Base-by-base conservation (phyloP, 2,329 filamentous ascomycete species). In the Pseudopithomyces maydicus region DNA sequence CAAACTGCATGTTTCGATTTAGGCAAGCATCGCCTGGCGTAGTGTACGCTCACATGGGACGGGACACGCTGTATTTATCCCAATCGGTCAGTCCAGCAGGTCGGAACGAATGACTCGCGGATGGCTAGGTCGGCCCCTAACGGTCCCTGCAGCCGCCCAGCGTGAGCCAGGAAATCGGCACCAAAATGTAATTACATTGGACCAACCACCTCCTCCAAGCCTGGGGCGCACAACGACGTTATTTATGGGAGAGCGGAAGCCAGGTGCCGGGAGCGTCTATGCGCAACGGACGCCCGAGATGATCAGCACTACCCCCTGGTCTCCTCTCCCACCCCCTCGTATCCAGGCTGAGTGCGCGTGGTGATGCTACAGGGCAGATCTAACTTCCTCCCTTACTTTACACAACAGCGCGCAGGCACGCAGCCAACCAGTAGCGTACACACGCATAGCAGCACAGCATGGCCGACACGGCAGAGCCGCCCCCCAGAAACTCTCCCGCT, bases 401-500 rank as follows among this genome's bases (percentile, higher is more conserved):
- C 38, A 17, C 38, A 10, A 41, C 38, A 29, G 38, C 38, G 38
- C 38, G 55, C 46, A 44, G 56, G 55, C 47, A 54, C 58, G 61
- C 64, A 54, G 63, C 58, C 50, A 64, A 64, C 63, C 63, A 62
- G 56, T 29, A 19, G 35, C 58, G 54, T 57, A 58, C 58, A 52
- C 58, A 60, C 52, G 43, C 61, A 57, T 55, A 54, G 49, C 38
- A 55, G 53, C 59, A 64, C 69, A 68, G 53, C 68, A 76, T 76
- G 73, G 69, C 70, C 63, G 70, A 72, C 54, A 64, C 69, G 43
- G 57, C 62, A 61, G 58, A 62, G 46, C 57, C 62, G 41, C 43
- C 63, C 56, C 51, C 65, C 69, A 73, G 51, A 85, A 84, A 67
- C 81, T 84, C 68, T 83, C 84, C 53, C 80, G 85, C 41, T 88